Conservation (phyloP, 192 early-diverging fungal species). For the Rhizophagus clarus region DNA sequence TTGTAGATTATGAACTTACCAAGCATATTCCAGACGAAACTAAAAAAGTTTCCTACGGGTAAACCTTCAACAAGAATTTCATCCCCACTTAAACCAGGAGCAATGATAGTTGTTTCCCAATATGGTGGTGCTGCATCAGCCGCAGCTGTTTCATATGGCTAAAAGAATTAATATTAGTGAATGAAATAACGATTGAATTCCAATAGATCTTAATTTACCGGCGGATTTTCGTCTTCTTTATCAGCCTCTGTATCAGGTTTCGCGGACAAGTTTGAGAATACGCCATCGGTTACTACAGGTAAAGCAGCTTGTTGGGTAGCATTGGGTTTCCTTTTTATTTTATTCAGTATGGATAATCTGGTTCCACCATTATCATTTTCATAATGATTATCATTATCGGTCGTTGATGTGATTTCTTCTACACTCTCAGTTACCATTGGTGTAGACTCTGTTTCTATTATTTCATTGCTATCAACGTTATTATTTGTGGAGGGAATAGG, state of each 20-base stretch:
- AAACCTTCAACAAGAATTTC: slow-evolving; percentile 89
- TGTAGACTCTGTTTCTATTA: slow-evolving; percentile 19
- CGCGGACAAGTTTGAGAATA: slow-evolving; percentile 59
- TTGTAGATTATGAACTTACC: slow-evolving; percentile 40
- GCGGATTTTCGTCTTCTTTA: slow-evolving; percentile 55
- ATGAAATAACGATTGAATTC: slow-evolving; percentile 38
- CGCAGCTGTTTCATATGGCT: slow-evolving; percentile 77
- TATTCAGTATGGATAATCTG: slow-evolving; percentile 18
- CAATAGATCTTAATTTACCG: slow-evolving; percentile 51
- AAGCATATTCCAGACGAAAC: slow-evolving; percentile 81
- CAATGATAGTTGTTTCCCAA: slow-evolving; percentile 76
- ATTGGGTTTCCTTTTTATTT: slow-evolving; percentile 18
- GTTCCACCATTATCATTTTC: slow-evolving; percentile 3
- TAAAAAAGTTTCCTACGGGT: slow-evolving; percentile 79
- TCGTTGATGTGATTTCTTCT: background rate
- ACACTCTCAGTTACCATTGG: slow-evolving; percentile 18
- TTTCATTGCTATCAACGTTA: background rate
- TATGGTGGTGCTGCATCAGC: slow-evolving; percentile 75
- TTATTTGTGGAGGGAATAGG: background rate
- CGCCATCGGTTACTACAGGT: slow-evolving; percentile 51
- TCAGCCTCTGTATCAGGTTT: slow-evolving; percentile 54
- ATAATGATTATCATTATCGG: background rate
- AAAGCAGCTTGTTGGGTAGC: slow-evolving; percentile 34
- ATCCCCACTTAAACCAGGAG: slow-evolving; percentile 73
- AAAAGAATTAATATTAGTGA: slow-evolving; percentile 33